A percentile compares a stretch with the other conserved stretches of the same genome.
Conservation (phyloP, 208 protist species). For the Acanthamoeba polyphaga region DNA sequence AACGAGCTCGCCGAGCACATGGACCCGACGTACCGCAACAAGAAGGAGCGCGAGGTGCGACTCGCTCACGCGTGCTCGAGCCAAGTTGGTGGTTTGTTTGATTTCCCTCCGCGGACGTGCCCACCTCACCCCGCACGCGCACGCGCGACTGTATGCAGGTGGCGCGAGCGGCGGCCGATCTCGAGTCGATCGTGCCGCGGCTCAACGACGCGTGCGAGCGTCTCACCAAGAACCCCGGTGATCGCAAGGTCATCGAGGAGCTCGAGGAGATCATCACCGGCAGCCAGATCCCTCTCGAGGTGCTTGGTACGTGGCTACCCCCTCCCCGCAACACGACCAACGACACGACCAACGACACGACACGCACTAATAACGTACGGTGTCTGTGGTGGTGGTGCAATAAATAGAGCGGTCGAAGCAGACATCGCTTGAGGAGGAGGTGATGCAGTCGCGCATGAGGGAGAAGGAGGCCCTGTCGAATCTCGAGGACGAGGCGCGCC, state of each 20-base stretch:
- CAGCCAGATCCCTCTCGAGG: slow-evolving; percentile 9
- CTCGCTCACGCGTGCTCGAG: too few relatives aligned
- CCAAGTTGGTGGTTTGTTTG: background rate
- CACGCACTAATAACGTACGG: too few relatives aligned
- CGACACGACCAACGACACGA: too few relatives aligned
- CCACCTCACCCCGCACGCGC: too few relatives aligned
- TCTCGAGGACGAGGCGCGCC: background rate
- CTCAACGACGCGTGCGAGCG: background rate
- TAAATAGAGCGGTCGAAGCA: background rate
- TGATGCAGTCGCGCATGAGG: background rate
- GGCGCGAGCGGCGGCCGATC: background rate
- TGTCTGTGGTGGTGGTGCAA: background rate
- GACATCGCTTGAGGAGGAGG: background rate
- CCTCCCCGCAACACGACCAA: background rate
- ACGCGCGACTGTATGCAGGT: background rate
- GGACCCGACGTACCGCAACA: slow-evolving; percentile 24
- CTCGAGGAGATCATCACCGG: slow-evolving; percentile 30
- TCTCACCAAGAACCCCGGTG: background rate
- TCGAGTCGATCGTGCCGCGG: background rate
- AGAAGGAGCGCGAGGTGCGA: slow-evolving; percentile 25
- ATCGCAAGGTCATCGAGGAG: slow-evolving; percentile 20
- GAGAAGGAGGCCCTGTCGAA: slow-evolving; percentile 2
- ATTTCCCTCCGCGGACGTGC: too few relatives aligned
- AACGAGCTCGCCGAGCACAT: slow-evolving; percentile 8
- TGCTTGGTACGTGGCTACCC: background rate